phyloP scores from a whole-genome alignment of 2,329 filamentous ascomycete genomes.

The Botryosphaeria dothidea region DNA sequence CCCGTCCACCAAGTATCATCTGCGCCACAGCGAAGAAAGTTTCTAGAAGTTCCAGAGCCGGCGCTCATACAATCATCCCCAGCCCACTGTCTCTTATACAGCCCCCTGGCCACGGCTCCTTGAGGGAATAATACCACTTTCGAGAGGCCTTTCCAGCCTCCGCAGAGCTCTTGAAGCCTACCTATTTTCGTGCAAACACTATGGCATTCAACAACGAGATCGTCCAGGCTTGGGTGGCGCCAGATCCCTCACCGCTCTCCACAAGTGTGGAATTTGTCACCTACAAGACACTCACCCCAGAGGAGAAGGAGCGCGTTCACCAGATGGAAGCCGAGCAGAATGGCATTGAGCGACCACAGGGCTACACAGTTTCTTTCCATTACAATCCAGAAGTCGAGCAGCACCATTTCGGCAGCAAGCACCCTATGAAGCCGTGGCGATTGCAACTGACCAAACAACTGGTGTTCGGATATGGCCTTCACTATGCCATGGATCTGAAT shows the following conservation, averaged over 20 bases:
- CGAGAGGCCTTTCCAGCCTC: neutral
- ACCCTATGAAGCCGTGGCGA: slow-evolving; percentile 99
- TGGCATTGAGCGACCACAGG: slow-evolving; percentile 76
- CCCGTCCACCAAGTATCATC: neutral
- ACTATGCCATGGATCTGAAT: slow-evolving; percentile 95
- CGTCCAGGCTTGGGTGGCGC: slow-evolving; percentile 17
- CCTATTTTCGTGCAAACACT: neutral
- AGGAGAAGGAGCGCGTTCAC: slow-evolving; percentile 44
- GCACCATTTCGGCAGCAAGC: slow-evolving; percentile 94
- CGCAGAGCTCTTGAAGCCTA: neutral
- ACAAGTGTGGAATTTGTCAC: slow-evolving; percentile 15
- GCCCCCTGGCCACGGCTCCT: neutral
- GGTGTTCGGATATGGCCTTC: slow-evolving; percentile 92
- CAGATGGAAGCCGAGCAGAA: slow-evolving; percentile 57
- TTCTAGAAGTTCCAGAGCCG: neutral
- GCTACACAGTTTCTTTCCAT: slow-evolving; percentile 92
- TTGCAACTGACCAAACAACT: slow-evolving; percentile 93
- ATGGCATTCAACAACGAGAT: slow-evolving; percentile 19
- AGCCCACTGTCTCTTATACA: neutral
- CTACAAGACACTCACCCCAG: slow-evolving; percentile 13
- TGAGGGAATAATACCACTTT: neutral
- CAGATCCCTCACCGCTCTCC: slow-evolving; percentile 5
- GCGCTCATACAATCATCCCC: neutral
- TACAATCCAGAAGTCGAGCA: slow-evolving; percentile 93
- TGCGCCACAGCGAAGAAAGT: neutral